Base-by-base conservation (phyloP, 2,329 filamentous ascomycete genomes). In the Penicillium glabrum region DNA sequence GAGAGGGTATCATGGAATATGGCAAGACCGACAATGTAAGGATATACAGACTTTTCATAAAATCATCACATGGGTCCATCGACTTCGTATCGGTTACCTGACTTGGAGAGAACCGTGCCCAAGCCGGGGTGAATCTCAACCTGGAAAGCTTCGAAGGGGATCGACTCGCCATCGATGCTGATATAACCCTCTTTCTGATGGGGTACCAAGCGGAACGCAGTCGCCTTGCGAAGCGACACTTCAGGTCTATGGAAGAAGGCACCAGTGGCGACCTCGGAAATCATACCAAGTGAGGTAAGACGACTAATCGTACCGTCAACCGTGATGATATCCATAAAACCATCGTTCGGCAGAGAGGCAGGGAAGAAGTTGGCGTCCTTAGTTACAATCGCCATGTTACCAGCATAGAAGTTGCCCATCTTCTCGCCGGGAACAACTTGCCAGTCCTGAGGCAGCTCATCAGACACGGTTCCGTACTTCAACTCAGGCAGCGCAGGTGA, bases 341-440 rank as follows among this genome's bases (percentile, higher is more conserved):
- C 95, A 69, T 99, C 95, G 45, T 86, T 86, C 14, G 92, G 89
- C 9, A 93, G 82, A 0, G 93, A 84, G 1, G 90, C 88, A 2
- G 26, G 91, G 82, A 81, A 99, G 79, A 98, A 96, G 68, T 92
- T 91, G 57, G 88, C 83, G 62, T 93, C 88, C 13, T 91, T 83
- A 0, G 93, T 88, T 91, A 99, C 93, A 74, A 89, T 96, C 24
- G 89, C 86, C 88, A 98, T 96, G 72, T 97, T 99, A 60, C 95
- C 95, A 31, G 88, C 90, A 75, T 96, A 98, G 72, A 99, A 96
- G 68, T 91, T 97, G 46, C 92, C 92, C 54, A 99, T 79, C 29
- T 88, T 90, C 60, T 95, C 86, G 61, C 89, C 84, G 0, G 89
- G 85, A 3, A 89, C 77, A 21, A 89, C 77, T 59, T 89, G 82